phyloP scores from a whole-genome alignment of 108 stramenopile genomes.

The Epithemia pelagica region DNA sequence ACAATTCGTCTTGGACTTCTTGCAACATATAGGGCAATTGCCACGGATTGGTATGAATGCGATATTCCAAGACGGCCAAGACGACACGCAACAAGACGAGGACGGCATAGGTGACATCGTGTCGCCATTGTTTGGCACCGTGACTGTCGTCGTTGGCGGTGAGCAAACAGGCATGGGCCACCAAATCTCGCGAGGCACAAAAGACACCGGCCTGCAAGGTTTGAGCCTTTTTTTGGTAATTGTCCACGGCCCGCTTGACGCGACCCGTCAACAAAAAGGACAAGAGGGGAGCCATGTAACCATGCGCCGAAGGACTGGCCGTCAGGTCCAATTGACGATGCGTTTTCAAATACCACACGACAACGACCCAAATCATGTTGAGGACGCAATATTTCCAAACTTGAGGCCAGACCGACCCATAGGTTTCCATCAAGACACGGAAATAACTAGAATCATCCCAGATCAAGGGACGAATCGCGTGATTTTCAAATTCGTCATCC shows the following conservation, averaged over 20 bases:
- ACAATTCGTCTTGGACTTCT: constrained; percentile 13
- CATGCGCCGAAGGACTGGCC: constrained; percentile 14
- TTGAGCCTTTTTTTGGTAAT: constrained; percentile 13
- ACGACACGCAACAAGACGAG: constrained; percentile 18
- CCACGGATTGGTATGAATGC: constrained; percentile 20
- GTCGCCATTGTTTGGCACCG: constrained; percentile 14
- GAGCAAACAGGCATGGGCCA: constrained; percentile 7
- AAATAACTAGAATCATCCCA: constrained; percentile 7
- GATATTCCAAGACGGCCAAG: constrained; percentile 13
- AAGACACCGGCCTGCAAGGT: constrained; percentile 4
- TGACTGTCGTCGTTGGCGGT: constrained; percentile 2
- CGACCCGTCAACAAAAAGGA: constrained; percentile 20
- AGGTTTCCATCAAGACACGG: constrained; percentile 18
- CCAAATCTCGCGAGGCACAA: constrained; percentile 17
- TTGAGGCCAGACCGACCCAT: constrained; percentile 17
- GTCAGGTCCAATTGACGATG: constrained; percentile 9
- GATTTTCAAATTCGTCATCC: no score
- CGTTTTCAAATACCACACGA: constrained; percentile 9
- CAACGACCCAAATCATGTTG: constrained; percentile 13
- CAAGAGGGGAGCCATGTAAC: constrained; percentile 21
- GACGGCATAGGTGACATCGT: constrained; percentile 13
- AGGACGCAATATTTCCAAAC: constrained; percentile 16
- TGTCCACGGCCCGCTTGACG: constrained; percentile 11
- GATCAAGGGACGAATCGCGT: neutral
- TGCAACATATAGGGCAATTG: constrained; percentile 30